Base-by-base conservation (phyloP, 345 rosid genomes). In the Cochlearia excelsa region DNA sequence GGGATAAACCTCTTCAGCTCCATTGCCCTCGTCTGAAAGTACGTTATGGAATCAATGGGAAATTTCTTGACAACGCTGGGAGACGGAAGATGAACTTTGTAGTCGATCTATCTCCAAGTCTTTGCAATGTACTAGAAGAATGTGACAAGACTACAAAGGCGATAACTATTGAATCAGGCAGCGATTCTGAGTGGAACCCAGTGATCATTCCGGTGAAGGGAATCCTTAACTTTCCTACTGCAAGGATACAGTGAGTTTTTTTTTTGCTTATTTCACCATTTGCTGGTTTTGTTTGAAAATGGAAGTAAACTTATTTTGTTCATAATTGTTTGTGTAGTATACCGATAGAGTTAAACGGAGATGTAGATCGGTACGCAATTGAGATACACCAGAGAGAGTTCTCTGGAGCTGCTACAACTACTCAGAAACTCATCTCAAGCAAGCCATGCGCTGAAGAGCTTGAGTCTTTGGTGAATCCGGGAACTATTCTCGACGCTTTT, bases 181-280 rank as follows among this genome's bases (percentile, higher is more conserved):
- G 81, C 58, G 45, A 46, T 69, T 92, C 95, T 59, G 78, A 79
- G 5, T 93, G 99, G 99, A 80, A 80, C 67, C 65, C 60, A 29
- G 78, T 67, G 5, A 74, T 89, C 67, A 53, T 3, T 16, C 77
- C 79, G 51, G 64, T 59, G 63, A 38, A 39, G 2, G 79, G 73
- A 47, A 75, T 31, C 44, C 4, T 34, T 63, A 73, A 68, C 59
- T 47, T 26, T 59, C 90, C 88, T 0, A 89, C 76, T 7, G 72
- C 77, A 33, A 87, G 95, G 70, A 64, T 93, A 73, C 74, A 82
- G 99, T 93, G 87, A 80, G 94, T 77, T 63, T 41, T 10, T 27
- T 46, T 10, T 16, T 16, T 16, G 23, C 23, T 16, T 52, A 8
- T 5, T 56, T 16, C 47, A 41, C 47, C 4, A 26, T 62, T 44